These are phyloP conservation scores for Wallacemonas sp. DNA, from an alignment of 208 protist species.

Conservation along the genomic window DNA sequence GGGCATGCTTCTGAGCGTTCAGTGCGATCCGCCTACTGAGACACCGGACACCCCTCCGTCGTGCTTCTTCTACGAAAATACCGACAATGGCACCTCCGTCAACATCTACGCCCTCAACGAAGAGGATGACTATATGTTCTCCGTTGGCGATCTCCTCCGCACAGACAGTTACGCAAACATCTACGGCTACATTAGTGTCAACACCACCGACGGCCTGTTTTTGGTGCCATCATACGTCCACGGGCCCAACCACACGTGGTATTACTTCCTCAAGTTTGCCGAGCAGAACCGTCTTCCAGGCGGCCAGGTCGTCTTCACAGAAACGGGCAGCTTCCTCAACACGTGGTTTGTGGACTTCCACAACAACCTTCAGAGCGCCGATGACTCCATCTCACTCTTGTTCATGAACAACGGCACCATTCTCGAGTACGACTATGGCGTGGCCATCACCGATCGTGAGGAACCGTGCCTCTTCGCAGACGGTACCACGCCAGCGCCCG, in stretches of 20 bases:
- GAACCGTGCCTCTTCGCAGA: too few relatives aligned
- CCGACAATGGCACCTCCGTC: conserved; percentile 16
- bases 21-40: conserved; percentile 15
- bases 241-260: conserved; percentile 22
- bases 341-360: conserved; percentile 45
- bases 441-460: too few relatives aligned
- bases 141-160: not conserved
- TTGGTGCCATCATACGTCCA: conserved; percentile 4
- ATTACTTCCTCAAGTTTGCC: conserved; percentile 11
- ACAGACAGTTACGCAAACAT: not conserved
- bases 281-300: conserved; percentile 12
- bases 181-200: conserved; percentile 2
- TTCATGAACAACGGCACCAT: conserved; percentile 34
- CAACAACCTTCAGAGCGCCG: conserved; percentile 32
- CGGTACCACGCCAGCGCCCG: not conserved
- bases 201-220: conserved; percentile 6
- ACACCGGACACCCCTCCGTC: not conserved
- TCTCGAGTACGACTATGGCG: conserved; percentile 33
- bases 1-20: conserved; percentile 26
- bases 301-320: conserved; percentile 23
- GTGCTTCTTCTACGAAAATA: conserved; percentile 29
- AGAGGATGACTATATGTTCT: not conserved
- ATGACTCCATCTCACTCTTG: conserved; percentile 43
- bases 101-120: conserved; percentile 7
- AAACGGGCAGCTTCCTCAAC: conserved; percentile 33